Evolutionary conservation across 257 asterid species (phyloP).

Genomic region (Ligustrum vulgare): DNA sequence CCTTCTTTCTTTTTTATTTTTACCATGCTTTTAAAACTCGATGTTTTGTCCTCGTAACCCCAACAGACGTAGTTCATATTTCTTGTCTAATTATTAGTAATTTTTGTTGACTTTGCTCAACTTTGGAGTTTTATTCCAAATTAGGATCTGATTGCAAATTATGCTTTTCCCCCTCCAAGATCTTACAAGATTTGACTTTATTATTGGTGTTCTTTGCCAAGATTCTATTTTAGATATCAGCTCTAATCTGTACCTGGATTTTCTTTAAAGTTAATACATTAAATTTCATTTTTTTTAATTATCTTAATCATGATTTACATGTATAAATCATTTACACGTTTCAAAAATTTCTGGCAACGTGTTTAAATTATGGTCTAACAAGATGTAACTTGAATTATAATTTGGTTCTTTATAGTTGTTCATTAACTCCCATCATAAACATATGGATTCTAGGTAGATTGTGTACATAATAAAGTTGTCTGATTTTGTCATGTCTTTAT

Average conservation of each 20-base stretch:
- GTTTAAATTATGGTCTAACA: neutral
- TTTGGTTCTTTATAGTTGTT: neutral
- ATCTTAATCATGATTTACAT: neutral
- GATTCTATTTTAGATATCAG: neutral
- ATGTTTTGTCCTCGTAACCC: neutral
- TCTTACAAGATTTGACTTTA: neutral
- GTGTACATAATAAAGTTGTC: neutral
- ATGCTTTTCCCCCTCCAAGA: neutral
- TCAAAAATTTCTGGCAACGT: too few relatives aligned
- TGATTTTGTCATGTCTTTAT: neutral
- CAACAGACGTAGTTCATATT: constrained; percentile 11
- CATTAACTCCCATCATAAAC: neutral
- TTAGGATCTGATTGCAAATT: neutral
- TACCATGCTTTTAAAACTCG: neutral
- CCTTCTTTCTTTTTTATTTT: neutral
- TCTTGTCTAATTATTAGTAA: neutral
- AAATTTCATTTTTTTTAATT: neutral
- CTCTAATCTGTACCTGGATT: neutral
- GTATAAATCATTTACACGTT: neutral
- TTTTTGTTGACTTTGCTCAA: neutral
- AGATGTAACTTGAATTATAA: neutral
- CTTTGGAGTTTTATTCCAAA: neutral
- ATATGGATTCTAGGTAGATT: neutral
- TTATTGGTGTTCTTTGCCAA: neutral
- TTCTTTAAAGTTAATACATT: neutral